These are phyloP conservation scores for Syzygium syzygioides DNA, from an alignment of 441 rosid genomes.

Conservation along the genomic window DNA sequence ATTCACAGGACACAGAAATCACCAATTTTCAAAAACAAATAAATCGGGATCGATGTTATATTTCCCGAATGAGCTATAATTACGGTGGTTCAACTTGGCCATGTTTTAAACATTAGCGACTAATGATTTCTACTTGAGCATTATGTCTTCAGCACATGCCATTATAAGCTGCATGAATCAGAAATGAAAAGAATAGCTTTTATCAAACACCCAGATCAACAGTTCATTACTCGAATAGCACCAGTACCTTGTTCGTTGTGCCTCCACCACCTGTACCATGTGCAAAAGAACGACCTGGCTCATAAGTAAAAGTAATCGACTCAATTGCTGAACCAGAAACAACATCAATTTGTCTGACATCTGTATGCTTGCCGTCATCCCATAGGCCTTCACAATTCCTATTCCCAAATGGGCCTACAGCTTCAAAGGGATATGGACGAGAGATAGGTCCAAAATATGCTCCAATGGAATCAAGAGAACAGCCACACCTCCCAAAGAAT, in stretches of 20 bases:
- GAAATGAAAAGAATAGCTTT: not conserved
- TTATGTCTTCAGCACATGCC: not conserved
- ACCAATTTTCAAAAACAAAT: too few relatives aligned
- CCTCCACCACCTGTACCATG: not conserved
- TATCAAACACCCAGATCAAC: not conserved
- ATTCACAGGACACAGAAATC: too few relatives aligned
- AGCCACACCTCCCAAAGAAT: not conserved
- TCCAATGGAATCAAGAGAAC: not conserved
- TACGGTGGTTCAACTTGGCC: too few relatives aligned
- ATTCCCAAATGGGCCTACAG: constrained; percentile 1
- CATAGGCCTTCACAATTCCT: not conserved
- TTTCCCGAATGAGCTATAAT: too few relatives aligned
- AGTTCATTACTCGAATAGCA: not conserved
- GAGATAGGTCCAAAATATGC: not conserved
- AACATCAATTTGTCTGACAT: not conserved
- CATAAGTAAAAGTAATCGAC: not conserved
- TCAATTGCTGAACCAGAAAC: not conserved
- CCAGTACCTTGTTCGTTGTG: not conserved
- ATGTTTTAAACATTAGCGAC: too few relatives aligned
- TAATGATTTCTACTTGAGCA: not conserved
- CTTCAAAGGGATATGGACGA: not conserved
- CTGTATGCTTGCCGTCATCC: not conserved
- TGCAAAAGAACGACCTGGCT: not conserved
- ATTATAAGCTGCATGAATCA: not conserved
- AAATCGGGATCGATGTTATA: not conserved